Conservation (phyloP, 2,329 filamentous ascomycete species). For the Botrytis paeoniae region DNA sequence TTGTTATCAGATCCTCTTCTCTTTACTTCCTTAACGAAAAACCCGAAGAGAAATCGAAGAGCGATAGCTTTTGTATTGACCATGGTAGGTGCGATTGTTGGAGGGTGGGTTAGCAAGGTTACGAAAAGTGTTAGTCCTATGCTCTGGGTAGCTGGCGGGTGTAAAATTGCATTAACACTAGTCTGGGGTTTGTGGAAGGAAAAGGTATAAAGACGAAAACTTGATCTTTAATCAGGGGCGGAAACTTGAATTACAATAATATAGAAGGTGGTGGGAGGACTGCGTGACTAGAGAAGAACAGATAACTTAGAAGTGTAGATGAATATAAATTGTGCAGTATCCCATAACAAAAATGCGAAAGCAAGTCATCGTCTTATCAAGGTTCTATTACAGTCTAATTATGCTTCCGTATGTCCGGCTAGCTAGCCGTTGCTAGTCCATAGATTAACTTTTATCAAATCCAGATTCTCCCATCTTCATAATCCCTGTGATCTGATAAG, state of each 20-base stretch:
- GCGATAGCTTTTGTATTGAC: conserved; percentile 48
- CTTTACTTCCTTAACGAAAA: conserved; percentile 38
- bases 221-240: background rate
- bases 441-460: background rate
- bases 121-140: conserved; percentile 44
- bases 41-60: conserved; percentile 50
- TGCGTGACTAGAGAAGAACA: background rate
- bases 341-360: background rate
- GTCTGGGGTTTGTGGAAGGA: conserved; percentile 45
- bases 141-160: conserved; percentile 40
- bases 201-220: background rate
- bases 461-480: background rate
- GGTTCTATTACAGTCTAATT: background rate
- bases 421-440: background rate
- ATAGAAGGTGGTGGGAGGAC: background rate
- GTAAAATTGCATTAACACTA: conserved; percentile 54
- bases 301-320: background rate
- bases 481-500: conserved; percentile 1
- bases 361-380: background rate
- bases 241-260: background rate
- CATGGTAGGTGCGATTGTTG: conserved; percentile 49
- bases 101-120: conserved; percentile 46
- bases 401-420: background rate
- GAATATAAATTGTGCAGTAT: background rate
- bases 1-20: conserved; percentile 62